Conservation (phyloP, 805 yeast genomes). For the Candida takata region DNA sequence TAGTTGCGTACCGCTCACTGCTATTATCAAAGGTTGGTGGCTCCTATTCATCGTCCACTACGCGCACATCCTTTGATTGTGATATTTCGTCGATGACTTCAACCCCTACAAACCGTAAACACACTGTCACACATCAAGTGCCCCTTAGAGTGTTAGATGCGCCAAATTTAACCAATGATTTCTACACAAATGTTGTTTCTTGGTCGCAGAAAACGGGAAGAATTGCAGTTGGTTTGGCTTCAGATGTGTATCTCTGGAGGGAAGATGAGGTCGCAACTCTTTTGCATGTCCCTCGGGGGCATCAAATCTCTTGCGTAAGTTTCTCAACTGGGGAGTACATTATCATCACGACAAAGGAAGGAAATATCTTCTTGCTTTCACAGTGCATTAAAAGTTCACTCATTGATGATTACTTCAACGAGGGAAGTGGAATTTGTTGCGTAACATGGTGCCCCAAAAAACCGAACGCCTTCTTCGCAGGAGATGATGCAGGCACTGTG, state of each 20-base stretch:
- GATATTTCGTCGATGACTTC: constrained; percentile 9
- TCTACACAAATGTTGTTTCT: constrained; percentile 65
- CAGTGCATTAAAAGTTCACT: constrained; percentile 19
- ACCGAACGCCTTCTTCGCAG: constrained; percentile 40
- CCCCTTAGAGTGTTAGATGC: constrained; percentile 57
- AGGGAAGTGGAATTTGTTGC: constrained; percentile 44
- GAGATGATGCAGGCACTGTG: constrained; percentile 61
- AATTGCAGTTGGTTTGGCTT: constrained; percentile 62
- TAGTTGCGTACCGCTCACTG: too few species aligned
- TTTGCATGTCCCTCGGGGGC: constrained; percentile 32
- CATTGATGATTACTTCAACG: constrained; percentile 19
- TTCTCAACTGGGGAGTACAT: constrained; percentile 43
- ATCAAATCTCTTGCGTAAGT: constrained; percentile 48
- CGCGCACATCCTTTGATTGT: constrained; percentile 5
- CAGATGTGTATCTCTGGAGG: constrained; percentile 57
- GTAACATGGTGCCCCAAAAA: constrained; percentile 50
- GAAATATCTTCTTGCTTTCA: constrained; percentile 42
- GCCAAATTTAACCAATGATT: constrained; percentile 68
- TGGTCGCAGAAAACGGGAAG: constrained; percentile 52
- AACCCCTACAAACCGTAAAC: constrained; percentile 12
- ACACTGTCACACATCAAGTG: constrained; percentile 28
- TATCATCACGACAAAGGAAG: constrained; percentile 52
- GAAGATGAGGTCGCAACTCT: constrained; percentile 40
- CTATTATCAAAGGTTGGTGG: too few species aligned
- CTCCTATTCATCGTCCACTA: not conserved